phyloP scores from a whole-genome alignment of 176 grass and related monocot genomes.

The Thalia dealbata region DNA sequence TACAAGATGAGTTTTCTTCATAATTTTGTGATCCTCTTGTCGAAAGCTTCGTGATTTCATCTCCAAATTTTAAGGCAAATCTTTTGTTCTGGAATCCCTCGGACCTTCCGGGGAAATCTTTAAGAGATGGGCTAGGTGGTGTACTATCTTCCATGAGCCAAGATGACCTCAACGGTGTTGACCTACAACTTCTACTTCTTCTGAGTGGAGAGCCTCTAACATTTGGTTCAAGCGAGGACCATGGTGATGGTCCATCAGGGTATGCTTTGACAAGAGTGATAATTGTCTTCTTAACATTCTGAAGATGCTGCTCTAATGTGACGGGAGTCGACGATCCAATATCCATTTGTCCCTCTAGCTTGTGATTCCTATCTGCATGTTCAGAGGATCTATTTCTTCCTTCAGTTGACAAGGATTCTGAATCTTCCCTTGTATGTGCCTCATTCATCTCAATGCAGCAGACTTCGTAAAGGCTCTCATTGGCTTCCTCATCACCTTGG shows the following conservation, averaged over 20 bases:
- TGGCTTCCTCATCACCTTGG: slow-evolving; percentile 25
- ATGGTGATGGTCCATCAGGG: slow-evolving; percentile 24
- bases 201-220: slow-evolving; percentile 38
- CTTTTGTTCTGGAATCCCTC: slow-evolving; percentile 42
- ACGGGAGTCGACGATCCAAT: slow-evolving; percentile 27
- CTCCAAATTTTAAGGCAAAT: slow-evolving; percentile 38
- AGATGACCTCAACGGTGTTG: slow-evolving; percentile 33
- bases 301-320: slow-evolving; percentile 83
- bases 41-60: slow-evolving; percentile 52
- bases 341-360: slow-evolving; percentile 13
- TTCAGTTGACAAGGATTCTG: slow-evolving; percentile 26
- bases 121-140: slow-evolving; percentile 58
- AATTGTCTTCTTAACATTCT: slow-evolving; percentile 66
- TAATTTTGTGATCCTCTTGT: slow-evolving; percentile 64
- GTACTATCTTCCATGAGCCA: slow-evolving; percentile 47
- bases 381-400: slow-evolving; percentile 27
- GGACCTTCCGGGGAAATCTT: slow-evolving; percentile 55
- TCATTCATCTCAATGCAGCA: slow-evolving; percentile 64
- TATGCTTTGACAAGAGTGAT: slow-evolving; percentile 29
- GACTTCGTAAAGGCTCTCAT: slow-evolving; percentile 45
- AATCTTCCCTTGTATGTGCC: slow-evolving; percentile 27
- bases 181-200: slow-evolving; percentile 86
- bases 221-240: slow-evolving; percentile 31
- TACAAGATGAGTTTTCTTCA: slow-evolving; percentile 40
- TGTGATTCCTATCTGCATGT: slow-evolving; percentile 19